Conservation (phyloP, 129 eudicot species). For the Flaveria trinervia region DNA sequence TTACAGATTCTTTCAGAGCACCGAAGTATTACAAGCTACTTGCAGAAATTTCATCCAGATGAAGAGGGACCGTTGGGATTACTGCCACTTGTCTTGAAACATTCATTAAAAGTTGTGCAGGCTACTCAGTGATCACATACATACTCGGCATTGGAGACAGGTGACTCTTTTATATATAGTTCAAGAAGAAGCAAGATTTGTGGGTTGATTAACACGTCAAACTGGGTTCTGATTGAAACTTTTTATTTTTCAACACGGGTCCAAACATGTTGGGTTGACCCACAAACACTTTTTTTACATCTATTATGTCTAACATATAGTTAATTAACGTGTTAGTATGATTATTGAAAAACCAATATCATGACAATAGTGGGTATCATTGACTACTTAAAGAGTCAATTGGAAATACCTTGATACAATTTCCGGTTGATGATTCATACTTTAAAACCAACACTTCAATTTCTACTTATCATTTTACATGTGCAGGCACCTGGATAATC, state of each 20-base stretch:
- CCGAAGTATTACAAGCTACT: slow-evolving; percentile 91
- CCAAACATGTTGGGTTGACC: background rate
- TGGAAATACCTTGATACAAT: background rate
- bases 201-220: background rate
- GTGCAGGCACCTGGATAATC: slow-evolving; percentile 93
- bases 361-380: background rate
- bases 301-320: background rate
- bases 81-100: slow-evolving; percentile 96
- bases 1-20: slow-evolving; percentile 87
- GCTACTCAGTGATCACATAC: slow-evolving; percentile 96
- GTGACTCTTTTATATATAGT: slow-evolving; percentile 35
- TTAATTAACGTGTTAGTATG: background rate
- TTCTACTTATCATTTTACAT: slow-evolving; percentile 5
- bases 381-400: background rate
- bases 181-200: no score
- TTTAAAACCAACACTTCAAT: background rate
- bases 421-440: background rate
- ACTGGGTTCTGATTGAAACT: background rate
- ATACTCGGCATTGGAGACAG: slow-evolving; percentile 99
- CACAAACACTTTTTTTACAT: background rate
- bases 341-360: background rate
- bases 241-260: background rate
- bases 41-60: slow-evolving; percentile 95
- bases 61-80: slow-evolving; percentile 97
- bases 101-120: slow-evolving; percentile 98